Evolutionary conservation across 345 rosid genomes (phyloP).

Genomic region (Turritis glabra): DNA sequence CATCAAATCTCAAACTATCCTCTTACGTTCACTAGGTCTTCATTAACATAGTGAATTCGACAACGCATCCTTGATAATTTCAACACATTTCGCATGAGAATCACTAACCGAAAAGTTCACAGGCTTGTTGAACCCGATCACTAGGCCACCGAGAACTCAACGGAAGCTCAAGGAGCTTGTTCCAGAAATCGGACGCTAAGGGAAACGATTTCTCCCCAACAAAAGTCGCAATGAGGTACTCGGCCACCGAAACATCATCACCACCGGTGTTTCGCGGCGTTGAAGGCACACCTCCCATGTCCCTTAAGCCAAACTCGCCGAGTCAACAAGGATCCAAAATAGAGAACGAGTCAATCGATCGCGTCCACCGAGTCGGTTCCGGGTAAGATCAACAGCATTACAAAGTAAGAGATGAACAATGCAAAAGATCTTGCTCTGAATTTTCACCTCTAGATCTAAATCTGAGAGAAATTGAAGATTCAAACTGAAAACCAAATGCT

Average conservation of each 20-base stretch:
- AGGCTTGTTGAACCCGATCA: slow-evolving; percentile 68
- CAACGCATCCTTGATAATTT: background rate
- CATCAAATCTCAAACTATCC: background rate
- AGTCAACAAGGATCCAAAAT: slow-evolving; percentile 43
- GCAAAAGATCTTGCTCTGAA: slow-evolving; percentile 22
- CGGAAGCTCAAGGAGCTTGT: slow-evolving; percentile 87
- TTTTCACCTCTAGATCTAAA: slow-evolving; percentile 27
- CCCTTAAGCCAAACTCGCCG: slow-evolving; percentile 15
- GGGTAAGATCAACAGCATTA: slow-evolving; percentile 45
- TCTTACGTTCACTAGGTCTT: background rate
- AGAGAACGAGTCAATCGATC: slow-evolving; percentile 43
- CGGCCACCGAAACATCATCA: slow-evolving; percentile 57
- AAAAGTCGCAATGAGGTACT: slow-evolving; percentile 70
- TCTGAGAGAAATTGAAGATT: slow-evolving; percentile 28
- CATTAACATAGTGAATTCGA: background rate
- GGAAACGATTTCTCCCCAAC: slow-evolving; percentile 97
- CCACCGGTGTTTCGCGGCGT: slow-evolving; percentile 59
- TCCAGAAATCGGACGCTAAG: slow-evolving; percentile 88
- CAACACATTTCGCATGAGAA: background rate
- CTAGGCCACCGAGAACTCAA: slow-evolving; percentile 68
- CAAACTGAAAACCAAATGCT: slow-evolving; percentile 35
- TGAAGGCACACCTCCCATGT: slow-evolving; percentile 89
- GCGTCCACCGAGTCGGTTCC: slow-evolving; percentile 17
- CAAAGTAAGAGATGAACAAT: slow-evolving; percentile 3
- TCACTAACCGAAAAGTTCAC: slow-evolving; percentile 69